A percentile compares a stretch with the other conserved stretches of the same genome.
phyloP scores from a whole-genome alignment of 495 filamentous ascomycete genomes.

The Bacidia gigantensis region DNA sequence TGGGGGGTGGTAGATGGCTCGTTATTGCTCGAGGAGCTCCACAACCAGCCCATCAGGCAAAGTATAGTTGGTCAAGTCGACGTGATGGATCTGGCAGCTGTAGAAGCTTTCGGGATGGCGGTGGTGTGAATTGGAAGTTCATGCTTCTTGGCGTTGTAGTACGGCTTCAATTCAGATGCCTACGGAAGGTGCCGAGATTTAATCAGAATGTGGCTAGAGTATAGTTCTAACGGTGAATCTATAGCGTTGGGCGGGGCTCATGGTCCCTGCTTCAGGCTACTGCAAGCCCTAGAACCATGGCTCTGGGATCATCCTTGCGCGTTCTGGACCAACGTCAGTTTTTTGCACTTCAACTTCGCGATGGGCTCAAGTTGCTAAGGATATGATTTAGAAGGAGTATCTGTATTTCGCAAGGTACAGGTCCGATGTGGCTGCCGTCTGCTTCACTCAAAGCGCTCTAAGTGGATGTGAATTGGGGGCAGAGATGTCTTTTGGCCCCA shows the following conservation, averaged over 20 bases:
- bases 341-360: background rate
- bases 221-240: too few species aligned
- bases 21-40: conserved; percentile 21
- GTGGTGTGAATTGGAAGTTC: background rate
- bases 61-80: background rate
- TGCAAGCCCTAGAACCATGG: too few species aligned
- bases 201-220: too few species aligned
- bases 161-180: too few species aligned
- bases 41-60: conserved; percentile 37
- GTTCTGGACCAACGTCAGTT: background rate
- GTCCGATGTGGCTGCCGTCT: background rate
- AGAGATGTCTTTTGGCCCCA: background rate
- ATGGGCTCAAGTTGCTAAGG: background rate
- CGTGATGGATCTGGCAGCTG: background rate
- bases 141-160: background rate
- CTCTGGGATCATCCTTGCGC: too few species aligned
- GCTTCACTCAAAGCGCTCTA: too few species aligned
- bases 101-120: background rate
- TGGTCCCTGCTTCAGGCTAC: too few species aligned
- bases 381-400: background rate
- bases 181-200: too few species aligned
- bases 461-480: background rate
- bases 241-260: too few species aligned
- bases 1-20: conserved; percentile 9
- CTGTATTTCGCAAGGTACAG: background rate